Percentiles rank a stretch among this genome's conserved stretches.
Conservation (phyloP, 495 filamentous ascomycete species). For the Margaritispora aquatica region DNA sequence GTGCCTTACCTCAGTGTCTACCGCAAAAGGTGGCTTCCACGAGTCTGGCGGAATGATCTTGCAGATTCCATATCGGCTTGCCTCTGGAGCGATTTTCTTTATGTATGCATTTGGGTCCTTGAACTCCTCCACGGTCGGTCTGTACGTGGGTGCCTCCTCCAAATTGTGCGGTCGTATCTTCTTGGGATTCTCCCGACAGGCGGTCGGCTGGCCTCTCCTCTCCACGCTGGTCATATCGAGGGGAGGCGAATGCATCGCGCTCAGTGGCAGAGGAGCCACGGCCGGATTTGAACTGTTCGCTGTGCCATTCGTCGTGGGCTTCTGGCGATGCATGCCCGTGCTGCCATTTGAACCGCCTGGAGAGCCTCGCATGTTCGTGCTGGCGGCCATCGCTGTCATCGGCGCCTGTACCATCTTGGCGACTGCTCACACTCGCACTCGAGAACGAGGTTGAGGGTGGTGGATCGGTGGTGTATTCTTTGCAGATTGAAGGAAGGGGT, state of each 20-base stretch:
- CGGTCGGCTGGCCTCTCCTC: conserved; percentile 71
- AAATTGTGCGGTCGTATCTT: conserved; percentile 70
- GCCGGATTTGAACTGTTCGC: conserved; percentile 46
- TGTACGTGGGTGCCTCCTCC: conserved; percentile 85
- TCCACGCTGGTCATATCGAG: conserved; percentile 89
- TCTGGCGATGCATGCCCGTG: conserved; percentile 30
- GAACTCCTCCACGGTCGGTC: conserved; percentile 89
- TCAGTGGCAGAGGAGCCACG: conserved; percentile 41
- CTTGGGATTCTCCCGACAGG: conserved; percentile 69
- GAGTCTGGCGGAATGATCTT: conserved; percentile 90
- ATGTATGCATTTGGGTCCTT: conserved; percentile 92
- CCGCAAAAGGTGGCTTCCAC: conserved; percentile 92
- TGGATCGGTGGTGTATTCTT: too few species aligned
- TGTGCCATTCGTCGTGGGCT: conserved; percentile 44
- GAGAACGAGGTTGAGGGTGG: too few species aligned
- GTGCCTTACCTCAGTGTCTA: conserved; percentile 86
- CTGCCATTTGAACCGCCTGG: conserved; percentile 31
- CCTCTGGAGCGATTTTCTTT: conserved; percentile 79
- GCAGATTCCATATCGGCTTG: conserved; percentile 79
- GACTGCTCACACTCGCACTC: too few species aligned
- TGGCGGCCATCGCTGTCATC: conserved; percentile 13
- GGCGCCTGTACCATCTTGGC: conserved; percentile 25
- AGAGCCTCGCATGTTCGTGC: conserved; percentile 36
- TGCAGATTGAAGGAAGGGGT: conserved; percentile 4
- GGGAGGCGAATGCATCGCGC: conserved; percentile 47